These are phyloP conservation scores for baker's yeast (Saccharomyces cerevisiae) DNA, from an alignment of 805 yeast genomes.

Conservation along the genomic window DNA sequence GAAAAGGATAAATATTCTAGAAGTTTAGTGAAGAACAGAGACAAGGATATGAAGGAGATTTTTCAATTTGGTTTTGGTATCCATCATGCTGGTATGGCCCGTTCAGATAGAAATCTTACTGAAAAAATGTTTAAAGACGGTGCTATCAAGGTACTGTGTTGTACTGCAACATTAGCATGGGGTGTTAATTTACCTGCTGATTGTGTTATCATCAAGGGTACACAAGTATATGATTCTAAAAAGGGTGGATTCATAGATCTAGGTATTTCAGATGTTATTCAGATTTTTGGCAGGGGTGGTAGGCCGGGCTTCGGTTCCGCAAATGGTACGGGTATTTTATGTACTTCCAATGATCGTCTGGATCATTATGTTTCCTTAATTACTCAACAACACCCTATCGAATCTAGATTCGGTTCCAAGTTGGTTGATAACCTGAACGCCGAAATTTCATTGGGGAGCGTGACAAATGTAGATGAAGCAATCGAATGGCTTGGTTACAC, in stretches of 20 bases:
- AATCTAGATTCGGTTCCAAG: constrained; percentile 68
- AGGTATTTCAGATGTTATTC: constrained; percentile 94
- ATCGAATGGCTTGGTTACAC: constrained; percentile 98
- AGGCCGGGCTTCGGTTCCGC: constrained; percentile 87
- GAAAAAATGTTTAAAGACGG: constrained; percentile 84
- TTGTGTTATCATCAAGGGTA: constrained; percentile 91
- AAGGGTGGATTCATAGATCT: constrained; percentile 90
- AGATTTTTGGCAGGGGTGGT: constrained; percentile 98
- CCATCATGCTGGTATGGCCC: constrained; percentile 95
- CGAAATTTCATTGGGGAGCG: constrained; percentile 91
- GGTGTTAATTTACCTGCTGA: constrained; percentile 99
- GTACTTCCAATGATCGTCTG: constrained; percentile 72
- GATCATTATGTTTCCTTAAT: constrained; percentile 84
- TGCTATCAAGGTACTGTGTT: constrained; percentile 78
- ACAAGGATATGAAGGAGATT: constrained; percentile 72
- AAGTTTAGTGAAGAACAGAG: constrained; percentile 65
- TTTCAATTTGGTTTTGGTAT: constrained; percentile 79
- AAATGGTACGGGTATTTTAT: constrained; percentile 84
- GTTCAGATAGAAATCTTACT: constrained; percentile 81
- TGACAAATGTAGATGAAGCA: constrained; percentile 89
- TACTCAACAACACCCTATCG: constrained; percentile 94
- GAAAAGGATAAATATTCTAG: constrained; percentile 37
- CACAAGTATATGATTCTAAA: constrained; percentile 89
- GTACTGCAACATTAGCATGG: constrained; percentile 99
- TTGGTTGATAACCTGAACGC: constrained; percentile 91